Evolutionary conservation across 768 basidiomycete genomes (phyloP).

Genomic region (Collybiopsis confluens): DNA sequence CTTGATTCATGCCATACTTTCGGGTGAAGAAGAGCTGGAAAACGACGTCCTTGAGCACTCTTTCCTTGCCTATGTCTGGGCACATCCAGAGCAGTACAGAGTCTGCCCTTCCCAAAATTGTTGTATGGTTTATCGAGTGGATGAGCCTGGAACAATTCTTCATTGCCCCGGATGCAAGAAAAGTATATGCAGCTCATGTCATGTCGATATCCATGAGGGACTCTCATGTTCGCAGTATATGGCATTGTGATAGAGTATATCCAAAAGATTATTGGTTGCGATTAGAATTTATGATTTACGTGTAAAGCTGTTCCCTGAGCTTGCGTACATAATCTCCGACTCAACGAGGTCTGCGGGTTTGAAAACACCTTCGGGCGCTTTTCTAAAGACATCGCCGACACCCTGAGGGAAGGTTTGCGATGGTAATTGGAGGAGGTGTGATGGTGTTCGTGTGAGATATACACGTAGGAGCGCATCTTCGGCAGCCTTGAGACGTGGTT

Average conservation of each 20-base stretch:
- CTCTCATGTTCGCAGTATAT: constrained; percentile 26
- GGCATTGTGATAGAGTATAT: no score
- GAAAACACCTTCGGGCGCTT: constrained; percentile 44
- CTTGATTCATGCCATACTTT: constrained; percentile 34
- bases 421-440: constrained; percentile 64
- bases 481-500: constrained; percentile 53
- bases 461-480: constrained; percentile 82
- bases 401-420: constrained; percentile 66
- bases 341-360: constrained; percentile 50
- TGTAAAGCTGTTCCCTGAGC: constrained; percentile 51
- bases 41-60: constrained; percentile 32
- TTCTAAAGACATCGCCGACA: constrained; percentile 48
- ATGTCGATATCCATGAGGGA: constrained; percentile 37
- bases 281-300: constrained; percentile 3
- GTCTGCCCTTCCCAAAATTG: constrained; percentile 56
- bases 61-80: constrained; percentile 40
- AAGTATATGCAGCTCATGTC: constrained; percentile 35
- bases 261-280: neutral
- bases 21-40: constrained; percentile 29
- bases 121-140: constrained; percentile 37
- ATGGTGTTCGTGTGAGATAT: constrained; percentile 76
- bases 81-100: constrained; percentile 35
- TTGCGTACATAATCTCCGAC: constrained; percentile 66
- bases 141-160: constrained; percentile 19
- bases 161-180: constrained; percentile 32